Conservation (phyloP, 345 rosid genomes). For the Schrenkiella parvula region DNA sequence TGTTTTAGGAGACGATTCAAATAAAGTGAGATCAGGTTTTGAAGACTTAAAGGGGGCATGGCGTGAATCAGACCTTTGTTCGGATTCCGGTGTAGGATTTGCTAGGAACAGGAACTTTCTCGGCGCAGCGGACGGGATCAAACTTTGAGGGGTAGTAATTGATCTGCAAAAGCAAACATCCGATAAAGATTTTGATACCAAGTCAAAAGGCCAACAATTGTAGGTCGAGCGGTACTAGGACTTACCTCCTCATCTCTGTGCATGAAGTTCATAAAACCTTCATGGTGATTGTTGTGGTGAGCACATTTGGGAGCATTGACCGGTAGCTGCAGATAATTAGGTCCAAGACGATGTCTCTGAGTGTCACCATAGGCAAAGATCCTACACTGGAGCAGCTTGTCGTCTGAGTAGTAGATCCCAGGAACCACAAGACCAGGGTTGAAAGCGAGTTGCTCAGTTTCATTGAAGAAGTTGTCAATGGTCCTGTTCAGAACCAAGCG, state of each 20-base stretch:
- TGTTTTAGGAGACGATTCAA: background rate
- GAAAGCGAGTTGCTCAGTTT: constrained; percentile 94
- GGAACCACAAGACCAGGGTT: constrained; percentile 90
- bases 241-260: constrained; percentile 91
- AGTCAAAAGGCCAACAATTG: background rate
- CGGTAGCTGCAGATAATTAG: constrained; percentile 91
- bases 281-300: constrained; percentile 96
- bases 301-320: constrained; percentile 94
- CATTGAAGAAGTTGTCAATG: constrained; percentile 91
- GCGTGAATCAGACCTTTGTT: constrained; percentile 50
- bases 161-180: constrained; percentile 43
- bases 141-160: constrained; percentile 91
- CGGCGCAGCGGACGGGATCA: constrained; percentile 83
- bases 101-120: constrained; percentile 59
- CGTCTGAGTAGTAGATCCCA: constrained; percentile 85
- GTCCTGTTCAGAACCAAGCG: constrained; percentile 95
- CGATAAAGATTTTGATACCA: background rate
- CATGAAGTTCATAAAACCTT: constrained; percentile 94
- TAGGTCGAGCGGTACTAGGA: constrained; percentile 2
- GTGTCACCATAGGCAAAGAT: constrained; percentile 91
- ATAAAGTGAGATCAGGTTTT: background rate
- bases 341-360: constrained; percentile 97
- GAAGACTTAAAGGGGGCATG: background rate
- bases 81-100: constrained; percentile 62
- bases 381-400: constrained; percentile 90